Percentiles rank a stretch among this genome's conserved stretches.
Evolutionary conservation across 306 rosid genomes (phyloP).

Genomic region (Vigna trinervia): DNA sequence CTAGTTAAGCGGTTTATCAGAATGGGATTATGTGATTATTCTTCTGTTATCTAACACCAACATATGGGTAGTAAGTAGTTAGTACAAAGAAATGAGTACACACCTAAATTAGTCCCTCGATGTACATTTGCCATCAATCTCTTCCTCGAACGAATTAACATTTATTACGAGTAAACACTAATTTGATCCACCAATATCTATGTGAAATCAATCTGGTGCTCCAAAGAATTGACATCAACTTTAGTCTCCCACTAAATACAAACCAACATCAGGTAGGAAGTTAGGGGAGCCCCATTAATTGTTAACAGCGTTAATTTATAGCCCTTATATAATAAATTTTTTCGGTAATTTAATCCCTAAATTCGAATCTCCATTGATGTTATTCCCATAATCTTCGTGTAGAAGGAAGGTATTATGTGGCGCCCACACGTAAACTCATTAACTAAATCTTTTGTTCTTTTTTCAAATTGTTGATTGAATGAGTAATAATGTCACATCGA

Average conservation of each 20-base stretch:
- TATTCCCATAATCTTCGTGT: neutral
- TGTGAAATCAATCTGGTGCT: no score
- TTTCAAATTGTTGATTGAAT: neutral
- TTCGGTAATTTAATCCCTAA: neutral
- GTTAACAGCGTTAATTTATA: neutral
- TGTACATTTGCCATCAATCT: neutral
- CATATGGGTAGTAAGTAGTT: neutral
- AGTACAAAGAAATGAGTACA: neutral
- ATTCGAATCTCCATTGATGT: neutral
- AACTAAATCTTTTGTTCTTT: neutral
- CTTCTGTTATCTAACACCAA: neutral
- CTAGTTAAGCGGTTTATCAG: neutral
- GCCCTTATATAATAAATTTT: neutral
- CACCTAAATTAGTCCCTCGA: neutral
- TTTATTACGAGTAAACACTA: no score
- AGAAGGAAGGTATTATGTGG: neutral
- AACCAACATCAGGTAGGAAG: neutral
- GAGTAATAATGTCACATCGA: no score
- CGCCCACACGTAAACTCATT: neutral
- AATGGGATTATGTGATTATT: neutral
- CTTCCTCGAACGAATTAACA: neutral
- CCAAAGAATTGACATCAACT: neutral
- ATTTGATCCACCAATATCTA: no score
- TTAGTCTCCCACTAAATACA: neutral
- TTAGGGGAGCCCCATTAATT: neutral